phyloP scores from a whole-genome alignment of 768 basidiomycete genomes.

The Erythrobasidium yunnanense region DNA sequence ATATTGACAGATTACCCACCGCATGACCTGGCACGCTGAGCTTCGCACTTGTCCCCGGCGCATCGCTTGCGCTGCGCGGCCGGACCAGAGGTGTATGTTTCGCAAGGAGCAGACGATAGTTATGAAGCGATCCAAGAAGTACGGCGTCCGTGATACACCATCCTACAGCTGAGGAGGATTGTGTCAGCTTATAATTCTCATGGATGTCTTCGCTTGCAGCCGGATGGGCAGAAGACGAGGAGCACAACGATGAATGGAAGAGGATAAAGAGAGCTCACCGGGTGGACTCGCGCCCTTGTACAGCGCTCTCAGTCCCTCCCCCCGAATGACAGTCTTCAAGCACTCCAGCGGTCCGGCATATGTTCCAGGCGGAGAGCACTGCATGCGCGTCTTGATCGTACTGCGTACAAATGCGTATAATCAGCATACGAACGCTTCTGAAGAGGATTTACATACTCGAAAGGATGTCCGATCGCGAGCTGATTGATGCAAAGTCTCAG shows the following conservation, averaged over 20 bases:
- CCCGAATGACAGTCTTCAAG: slow-evolving; percentile 50
- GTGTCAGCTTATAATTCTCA: no score
- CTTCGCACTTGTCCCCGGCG: slow-evolving; percentile 41
- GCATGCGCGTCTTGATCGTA: slow-evolving; percentile 62
- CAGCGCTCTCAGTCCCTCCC: slow-evolving; percentile 54
- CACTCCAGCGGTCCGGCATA: slow-evolving; percentile 57
- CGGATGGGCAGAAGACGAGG: no score
- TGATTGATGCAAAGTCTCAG: no score
- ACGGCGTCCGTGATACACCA: slow-evolving; percentile 66
- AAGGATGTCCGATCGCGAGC: slow-evolving; percentile 32
- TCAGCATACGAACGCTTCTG: no score
- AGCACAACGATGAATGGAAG: not conserved
- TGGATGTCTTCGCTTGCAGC: no score
- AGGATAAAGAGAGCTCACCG: no score
- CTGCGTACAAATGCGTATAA: not conserved
- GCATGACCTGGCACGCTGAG: slow-evolving; percentile 56
- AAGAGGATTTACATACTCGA: not conserved
- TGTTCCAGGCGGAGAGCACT: slow-evolving; percentile 57
- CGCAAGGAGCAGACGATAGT: slow-evolving; percentile 56
- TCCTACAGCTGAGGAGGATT: slow-evolving; percentile 48
- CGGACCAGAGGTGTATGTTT: slow-evolving; percentile 33
- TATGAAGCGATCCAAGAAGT: slow-evolving; percentile 49
- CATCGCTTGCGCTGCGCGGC: slow-evolving; percentile 42
- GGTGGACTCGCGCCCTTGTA: slow-evolving; percentile 48
- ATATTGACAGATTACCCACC: slow-evolving; percentile 14